Evolutionary conservation across 768 basidiomycete species (phyloP).

Genomic region (Plicaturopsis crispa): DNA sequence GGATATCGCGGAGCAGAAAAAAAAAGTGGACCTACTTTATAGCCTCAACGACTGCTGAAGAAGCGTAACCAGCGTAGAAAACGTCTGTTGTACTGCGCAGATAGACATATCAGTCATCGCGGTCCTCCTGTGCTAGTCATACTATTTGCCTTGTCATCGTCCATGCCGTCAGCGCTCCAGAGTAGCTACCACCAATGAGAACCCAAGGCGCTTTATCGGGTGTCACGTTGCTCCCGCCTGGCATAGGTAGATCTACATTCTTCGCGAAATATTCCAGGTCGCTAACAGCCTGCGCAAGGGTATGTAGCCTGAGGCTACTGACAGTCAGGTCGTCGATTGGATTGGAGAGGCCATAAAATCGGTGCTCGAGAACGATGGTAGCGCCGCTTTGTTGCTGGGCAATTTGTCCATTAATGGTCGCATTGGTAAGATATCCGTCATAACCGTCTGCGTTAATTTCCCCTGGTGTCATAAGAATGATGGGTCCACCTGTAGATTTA

Average conservation of each 20-base stretch:
- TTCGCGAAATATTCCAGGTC: constrained; percentile 66
- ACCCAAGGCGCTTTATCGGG: constrained; percentile 45
- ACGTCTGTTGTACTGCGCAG: constrained; percentile 45
- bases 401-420: constrained; percentile 54
- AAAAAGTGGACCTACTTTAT: no score
- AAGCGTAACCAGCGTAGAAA: constrained; percentile 58
- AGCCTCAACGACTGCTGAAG: constrained; percentile 60
- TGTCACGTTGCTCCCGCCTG: constrained; percentile 50
- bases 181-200: constrained; percentile 43
- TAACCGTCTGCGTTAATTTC: constrained; percentile 45
- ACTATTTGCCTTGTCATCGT: constrained; percentile 9
- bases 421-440: constrained; percentile 54
- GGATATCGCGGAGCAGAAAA: no score
- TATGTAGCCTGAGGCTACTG: constrained; percentile 50
- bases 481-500: constrained; percentile 1
- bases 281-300: constrained; percentile 68
- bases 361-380: constrained; percentile 59
- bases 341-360: constrained; percentile 74
- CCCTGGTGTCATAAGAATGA: constrained; percentile 41
- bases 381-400: constrained; percentile 61
- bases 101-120: not conserved
- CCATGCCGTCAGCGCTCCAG: constrained; percentile 24
- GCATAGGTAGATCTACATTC: constrained; percentile 61
- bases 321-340: constrained; percentile 54
- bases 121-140: not conserved